phyloP scores from a whole-genome alignment of 306 rosid species.

The Prunus campanulata region DNA sequence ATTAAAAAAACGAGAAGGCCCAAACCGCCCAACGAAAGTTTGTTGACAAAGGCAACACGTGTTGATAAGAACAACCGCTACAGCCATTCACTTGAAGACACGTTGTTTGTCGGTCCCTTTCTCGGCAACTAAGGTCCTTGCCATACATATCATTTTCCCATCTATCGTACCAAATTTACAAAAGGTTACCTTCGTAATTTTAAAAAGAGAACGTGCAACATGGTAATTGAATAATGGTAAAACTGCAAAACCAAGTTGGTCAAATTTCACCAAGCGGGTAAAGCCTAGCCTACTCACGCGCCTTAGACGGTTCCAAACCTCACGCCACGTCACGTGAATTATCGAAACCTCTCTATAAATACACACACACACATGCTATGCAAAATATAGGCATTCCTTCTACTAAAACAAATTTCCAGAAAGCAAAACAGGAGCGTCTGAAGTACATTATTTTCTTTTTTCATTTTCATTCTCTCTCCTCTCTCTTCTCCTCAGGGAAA shows the following conservation, averaged over 20 bases:
- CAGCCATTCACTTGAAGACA: background rate
- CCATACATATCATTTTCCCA: background rate
- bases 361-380: background rate
- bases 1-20: background rate
- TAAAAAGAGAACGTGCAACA: background rate
- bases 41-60: background rate
- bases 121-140: background rate
- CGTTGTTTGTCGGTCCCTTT: background rate
- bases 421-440: fast-evolving
- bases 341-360: slow-evolving; percentile 6
- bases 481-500: slow-evolving; percentile 1
- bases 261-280: background rate
- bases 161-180: background rate
- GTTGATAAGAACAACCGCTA: background rate
- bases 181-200: background rate
- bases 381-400: background rate
- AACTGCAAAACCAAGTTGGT: background rate
- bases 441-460: too few species aligned
- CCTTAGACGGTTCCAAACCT: background rate
- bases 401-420: background rate
- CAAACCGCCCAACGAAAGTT: background rate
- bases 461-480: background rate
- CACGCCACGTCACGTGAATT: slow-evolving; percentile 9
- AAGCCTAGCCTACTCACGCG: background rate
- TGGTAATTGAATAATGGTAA: background rate